Base-by-base conservation (phyloP, 108 stramenopile genomes). In the Nitzschia inconspicua region DNA sequence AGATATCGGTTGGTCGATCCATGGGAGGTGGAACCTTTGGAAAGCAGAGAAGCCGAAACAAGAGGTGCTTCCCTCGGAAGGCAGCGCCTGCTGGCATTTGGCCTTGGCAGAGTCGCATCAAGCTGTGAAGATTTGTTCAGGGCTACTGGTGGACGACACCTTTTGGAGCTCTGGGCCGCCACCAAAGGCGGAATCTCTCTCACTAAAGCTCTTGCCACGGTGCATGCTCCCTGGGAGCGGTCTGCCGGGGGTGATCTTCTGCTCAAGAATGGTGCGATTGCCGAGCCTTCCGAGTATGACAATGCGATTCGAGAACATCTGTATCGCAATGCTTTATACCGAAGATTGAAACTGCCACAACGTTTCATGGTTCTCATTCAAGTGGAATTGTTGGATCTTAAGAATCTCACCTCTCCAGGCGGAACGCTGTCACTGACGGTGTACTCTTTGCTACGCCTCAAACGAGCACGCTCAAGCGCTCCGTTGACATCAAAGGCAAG, bases 361-460 rank as follows among this genome's bases (percentile, higher is more conserved):
- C 89, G 96, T 34, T 96, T 93, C 67, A 52, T 94, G 35, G 92
- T 91, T 28, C 68, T 96, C 39, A 65, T 97, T 23, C 94, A 93
- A 66, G 92, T 95, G n/a, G 93, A 95, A 50, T 67, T 95, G n/a
- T 78, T 94, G 2, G 96, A 94, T 59, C 69, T 97, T 43, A 97
- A 97, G 78, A 95, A 97, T 68, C 78, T 97, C n/a, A 92, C 89
- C 20, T 80, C 96, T 8, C 85, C 93, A 7, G 87, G 86, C 41
- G 90, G 89, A 22, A 86, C 88, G 16, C 62, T 84, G 44, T 78
- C 87, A 35, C 58, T 94, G 39, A 75, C 84, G 7, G 88, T 86
- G 1, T 94, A 91, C 53, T 83, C 89, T 6, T 44, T 94, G 60
- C 71, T 88, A 25, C 87, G 93, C 10, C 51, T 91, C 29, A 87